These are phyloP conservation scores for Schizophyllum amplum DNA, from an alignment of 1,284 basidiomycete genomes.

Conservation along the genomic window DNA sequence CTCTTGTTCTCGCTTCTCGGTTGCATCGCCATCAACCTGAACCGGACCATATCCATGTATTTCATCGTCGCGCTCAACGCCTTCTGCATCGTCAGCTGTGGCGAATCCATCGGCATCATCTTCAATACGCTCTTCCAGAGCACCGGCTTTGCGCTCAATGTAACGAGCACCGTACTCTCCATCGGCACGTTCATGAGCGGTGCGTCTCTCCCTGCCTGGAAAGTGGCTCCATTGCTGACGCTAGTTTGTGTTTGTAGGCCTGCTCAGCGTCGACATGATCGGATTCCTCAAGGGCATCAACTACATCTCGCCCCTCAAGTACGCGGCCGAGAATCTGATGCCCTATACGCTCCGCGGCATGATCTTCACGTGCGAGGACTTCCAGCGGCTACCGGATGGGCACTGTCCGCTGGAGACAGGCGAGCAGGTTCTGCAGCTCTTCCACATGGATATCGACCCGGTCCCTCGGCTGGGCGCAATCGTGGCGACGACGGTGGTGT, in stretches of 20 bases:
- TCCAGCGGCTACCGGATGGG: slow-evolving; percentile 7
- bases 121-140: slow-evolving; percentile 12
- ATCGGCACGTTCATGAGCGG: slow-evolving; percentile 12
- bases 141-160: slow-evolving; percentile 11
- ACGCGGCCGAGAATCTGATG: slow-evolving; percentile 8
- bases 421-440: slow-evolving; percentile 10
- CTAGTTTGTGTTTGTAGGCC: background rate
- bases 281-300: slow-evolving; percentile 12
- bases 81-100: slow-evolving; percentile 11
- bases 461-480: slow-evolving; percentile 8
- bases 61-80: slow-evolving; percentile 12
- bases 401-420: slow-evolving; percentile 7
- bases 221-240: background rate
- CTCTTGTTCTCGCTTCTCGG: slow-evolving; percentile 9
- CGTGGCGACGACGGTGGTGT: slow-evolving; percentile 8
- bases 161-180: slow-evolving; percentile 7
- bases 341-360: slow-evolving; percentile 7
- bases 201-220: background rate
- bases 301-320: slow-evolving; percentile 11
- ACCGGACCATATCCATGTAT: slow-evolving; percentile 8
- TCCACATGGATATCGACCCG: slow-evolving; percentile 9
- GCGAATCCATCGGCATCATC: slow-evolving; percentile 12
- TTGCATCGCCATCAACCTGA: slow-evolving; percentile 9
- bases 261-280: slow-evolving; percentile 11
- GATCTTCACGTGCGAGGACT: slow-evolving; percentile 10